phyloP scores from a whole-genome alignment of 306 rosid genomes.

The Prunus kanzakura region DNA sequence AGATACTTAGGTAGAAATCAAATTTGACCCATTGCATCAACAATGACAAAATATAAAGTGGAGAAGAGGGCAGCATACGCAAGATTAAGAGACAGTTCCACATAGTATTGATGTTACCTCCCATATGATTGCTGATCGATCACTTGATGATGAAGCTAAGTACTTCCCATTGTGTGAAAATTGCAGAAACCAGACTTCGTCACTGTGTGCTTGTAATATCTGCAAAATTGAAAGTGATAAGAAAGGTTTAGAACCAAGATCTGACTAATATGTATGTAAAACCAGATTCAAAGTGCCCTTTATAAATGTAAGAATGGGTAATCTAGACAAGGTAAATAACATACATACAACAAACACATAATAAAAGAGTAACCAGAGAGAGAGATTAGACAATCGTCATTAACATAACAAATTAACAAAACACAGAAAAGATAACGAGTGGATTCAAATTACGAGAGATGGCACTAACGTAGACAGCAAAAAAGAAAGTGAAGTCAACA shows the following conservation, averaged over 20 bases:
- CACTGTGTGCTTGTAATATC: constrained; percentile 76
- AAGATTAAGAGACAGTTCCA: constrained; percentile 4
- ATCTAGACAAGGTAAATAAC: not conserved
- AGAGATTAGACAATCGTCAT: not conserved
- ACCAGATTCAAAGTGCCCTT: constrained; percentile 2
- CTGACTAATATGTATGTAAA: constrained; percentile 7
- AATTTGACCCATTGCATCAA: not conserved
- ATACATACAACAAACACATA: not conserved
- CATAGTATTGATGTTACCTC: constrained; percentile 56
- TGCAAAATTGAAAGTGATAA: constrained; percentile 29
- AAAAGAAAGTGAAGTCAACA: not conserved
- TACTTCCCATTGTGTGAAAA: constrained; percentile 88
- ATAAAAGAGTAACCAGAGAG: not conserved
- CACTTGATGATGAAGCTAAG: constrained; percentile 93
- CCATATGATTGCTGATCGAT: constrained; percentile 85
- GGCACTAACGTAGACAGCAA: not conserved
- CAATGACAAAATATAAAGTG: not conserved
- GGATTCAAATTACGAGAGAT: not conserved
- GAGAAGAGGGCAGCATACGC: not conserved
- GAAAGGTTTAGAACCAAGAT: constrained; percentile 23
- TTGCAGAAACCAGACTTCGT: constrained; percentile 91
- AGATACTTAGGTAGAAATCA: not conserved
- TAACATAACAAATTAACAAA: not conserved
- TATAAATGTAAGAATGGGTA: constrained; percentile 8
- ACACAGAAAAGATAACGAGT: not conserved